phyloP scores from a whole-genome alignment of 108 stramenopile species.

The Cyclotella atomus region DNA sequence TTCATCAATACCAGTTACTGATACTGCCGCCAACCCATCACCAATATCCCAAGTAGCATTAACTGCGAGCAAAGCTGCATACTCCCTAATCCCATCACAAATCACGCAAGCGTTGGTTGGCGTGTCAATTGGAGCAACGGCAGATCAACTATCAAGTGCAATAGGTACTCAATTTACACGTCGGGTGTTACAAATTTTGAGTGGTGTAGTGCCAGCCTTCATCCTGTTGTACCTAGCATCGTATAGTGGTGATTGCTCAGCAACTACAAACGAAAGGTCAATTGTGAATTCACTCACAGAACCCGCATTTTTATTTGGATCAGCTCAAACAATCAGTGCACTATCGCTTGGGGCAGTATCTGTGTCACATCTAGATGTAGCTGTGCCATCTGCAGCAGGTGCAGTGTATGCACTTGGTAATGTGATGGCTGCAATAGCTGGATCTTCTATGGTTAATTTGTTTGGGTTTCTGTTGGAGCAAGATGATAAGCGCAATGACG shows the following conservation, averaged over 20 bases:
- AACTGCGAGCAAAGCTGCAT: constrained; percentile 37
- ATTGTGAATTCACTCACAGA: neutral
- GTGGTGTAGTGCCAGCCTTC: constrained; percentile 31
- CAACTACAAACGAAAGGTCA: neutral
- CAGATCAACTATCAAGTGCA: constrained; percentile 24
- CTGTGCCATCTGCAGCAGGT: constrained; percentile 32
- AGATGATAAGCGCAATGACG: neutral
- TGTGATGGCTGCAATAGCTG: constrained; percentile 39
- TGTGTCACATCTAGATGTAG: constrained; percentile 45
- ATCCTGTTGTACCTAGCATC: constrained; percentile 27
- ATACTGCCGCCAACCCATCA: neutral
- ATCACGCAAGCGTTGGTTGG: constrained; percentile 46
- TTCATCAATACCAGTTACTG: neutral
- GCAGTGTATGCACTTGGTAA: constrained; percentile 51
- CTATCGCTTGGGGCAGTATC: constrained; percentile 46
- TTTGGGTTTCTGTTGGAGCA: constrained; percentile 31
- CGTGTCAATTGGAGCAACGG: constrained; percentile 23
- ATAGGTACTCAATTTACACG: constrained; percentile 33
- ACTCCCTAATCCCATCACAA: constrained; percentile 38
- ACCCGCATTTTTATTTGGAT: constrained; percentile 37
- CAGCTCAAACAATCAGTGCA: constrained; percentile 48
- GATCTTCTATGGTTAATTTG: constrained; percentile 32
- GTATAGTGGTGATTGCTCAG: neutral
- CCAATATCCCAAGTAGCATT: constrained; percentile 19
- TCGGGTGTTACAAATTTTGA: constrained; percentile 24